These are phyloP conservation scores for Tolypocladium amazonense DNA, from an alignment of 2,329 filamentous ascomycete species.

Conservation along the genomic window DNA sequence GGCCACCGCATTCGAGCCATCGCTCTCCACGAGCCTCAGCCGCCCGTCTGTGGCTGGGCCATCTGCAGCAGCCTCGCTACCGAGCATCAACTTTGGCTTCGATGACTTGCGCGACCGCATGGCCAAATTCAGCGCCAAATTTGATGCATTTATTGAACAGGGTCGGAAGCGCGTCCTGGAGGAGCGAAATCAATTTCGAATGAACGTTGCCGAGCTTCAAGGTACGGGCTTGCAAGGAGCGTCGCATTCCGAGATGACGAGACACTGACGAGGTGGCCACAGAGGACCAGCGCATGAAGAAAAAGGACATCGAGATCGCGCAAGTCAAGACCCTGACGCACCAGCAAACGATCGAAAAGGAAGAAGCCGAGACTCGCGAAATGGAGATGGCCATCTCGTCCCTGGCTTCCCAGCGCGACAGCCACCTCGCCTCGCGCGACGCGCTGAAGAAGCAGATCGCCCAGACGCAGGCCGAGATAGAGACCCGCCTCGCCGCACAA, in stretches of 20 bases:
- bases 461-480: constrained; percentile 60
- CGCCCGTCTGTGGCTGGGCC: constrained; percentile 49
- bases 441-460: constrained; percentile 50
- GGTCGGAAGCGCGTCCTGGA: constrained; percentile 83
- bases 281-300: constrained; percentile 90
- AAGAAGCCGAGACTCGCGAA: constrained; percentile 65
- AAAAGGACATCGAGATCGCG: constrained; percentile 76
- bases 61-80: constrained; percentile 68
- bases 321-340: constrained; percentile 60
- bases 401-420: constrained; percentile 49
- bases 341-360: constrained; percentile 64
- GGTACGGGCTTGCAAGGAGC: constrained; percentile 39
- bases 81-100: constrained; percentile 89
- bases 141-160: constrained; percentile 89
- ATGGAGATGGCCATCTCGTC: constrained; percentile 54
- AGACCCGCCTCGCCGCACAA: constrained; percentile 59
- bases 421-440: constrained; percentile 46
- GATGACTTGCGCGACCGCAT: constrained; percentile 92
- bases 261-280: constrained; percentile 23
- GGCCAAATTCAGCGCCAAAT: constrained; percentile 80
- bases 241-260: neutral
- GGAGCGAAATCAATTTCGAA: constrained; percentile 87
- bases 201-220: constrained; percentile 81
- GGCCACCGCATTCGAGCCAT: constrained; percentile 56
- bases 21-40: constrained; percentile 52